phyloP scores from a whole-genome alignment of 1,284 basidiomycete species.

The Vanrija sp. region DNA sequence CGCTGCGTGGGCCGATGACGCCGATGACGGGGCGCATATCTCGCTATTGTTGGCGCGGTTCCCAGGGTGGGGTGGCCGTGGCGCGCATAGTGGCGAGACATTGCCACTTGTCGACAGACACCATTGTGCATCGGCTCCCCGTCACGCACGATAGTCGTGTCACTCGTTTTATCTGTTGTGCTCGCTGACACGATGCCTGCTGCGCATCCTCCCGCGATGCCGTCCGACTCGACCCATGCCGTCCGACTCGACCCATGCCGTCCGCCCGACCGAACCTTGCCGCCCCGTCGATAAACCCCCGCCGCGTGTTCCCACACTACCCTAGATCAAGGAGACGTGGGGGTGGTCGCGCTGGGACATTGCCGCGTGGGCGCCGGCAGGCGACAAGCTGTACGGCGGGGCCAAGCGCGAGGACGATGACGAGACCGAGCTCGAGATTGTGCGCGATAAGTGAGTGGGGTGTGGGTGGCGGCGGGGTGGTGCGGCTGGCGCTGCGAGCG shows the following conservation, averaged over 20 bases:
- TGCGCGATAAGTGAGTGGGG: conserved; percentile 57
- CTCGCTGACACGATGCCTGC: neutral
- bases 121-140: too few species aligned
- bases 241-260: neutral
- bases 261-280: neutral
- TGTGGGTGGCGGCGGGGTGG: too few species aligned
- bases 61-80: neutral
- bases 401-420: conserved; percentile 34
- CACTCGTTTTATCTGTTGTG: too few species aligned
- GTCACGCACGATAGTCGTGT: too few species aligned
- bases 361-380: conserved; percentile 54
- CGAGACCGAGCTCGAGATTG: conserved; percentile 52
- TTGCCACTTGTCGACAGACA: too few species aligned
- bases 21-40: too few species aligned
- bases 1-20: too few species aligned
- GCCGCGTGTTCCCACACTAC: neutral
- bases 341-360: conserved; percentile 67
- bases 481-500: too few species aligned
- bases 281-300: too few species aligned
- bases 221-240: neutral
- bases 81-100: neutral
- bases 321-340: conserved; percentile 67
- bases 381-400: conserved; percentile 41
- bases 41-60: neutral
- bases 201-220: too few species aligned